Base-by-base conservation (phyloP, 2,329 filamentous ascomycete genomes). In the Phoma sp. region DNA sequence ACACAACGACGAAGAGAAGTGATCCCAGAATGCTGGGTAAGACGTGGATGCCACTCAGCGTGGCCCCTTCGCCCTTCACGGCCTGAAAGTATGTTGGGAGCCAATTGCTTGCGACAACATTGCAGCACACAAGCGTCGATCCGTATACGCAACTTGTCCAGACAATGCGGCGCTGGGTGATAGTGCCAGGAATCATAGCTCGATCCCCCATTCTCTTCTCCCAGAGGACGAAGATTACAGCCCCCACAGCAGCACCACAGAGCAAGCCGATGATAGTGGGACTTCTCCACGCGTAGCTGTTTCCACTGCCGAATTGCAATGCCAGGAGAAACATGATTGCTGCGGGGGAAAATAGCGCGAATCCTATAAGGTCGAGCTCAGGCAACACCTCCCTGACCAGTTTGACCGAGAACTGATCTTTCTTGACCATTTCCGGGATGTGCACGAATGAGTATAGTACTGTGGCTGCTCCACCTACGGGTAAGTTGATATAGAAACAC, bases 401-500 rank as follows among this genome's bases (percentile, higher is more conserved):
- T 11, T 56, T 30, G 3, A 58, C 3, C 1, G 64, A 53, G 11
- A 66, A n/a, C 1, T 33, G 36, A 2, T 50, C 27, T 29, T 64
- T 62, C 14, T 29, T 6, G 1, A 43, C 35, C 0, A 55, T 33
- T n/a, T 61, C 47, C 7, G 51, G 75, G 9, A 75, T 66, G 5
- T 61, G 54, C 14, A 75, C 64, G 39, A 74, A 59, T 10, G 74
- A 49, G 8, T 78, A 60, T 1, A 74, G 27, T 0, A 66, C 53
- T 1, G 68, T 64, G 1, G 66, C 73, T n/a, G 70, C 25, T 3
- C 50, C 72, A 3, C 76, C 77, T 8, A 76, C 58, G 0, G 75
- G 73, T 2, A 77, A 60, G 45, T 78, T 78, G 57, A 79, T 69
- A 50, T 75, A 79, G 55, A 79, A 78, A 49, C 72, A 74, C 75